A percentile compares a stretch with the other conserved stretches of the same genome.
phyloP scores from a whole-genome alignment of 352 stramenopile species.

The Peronospora destructor region DNA sequence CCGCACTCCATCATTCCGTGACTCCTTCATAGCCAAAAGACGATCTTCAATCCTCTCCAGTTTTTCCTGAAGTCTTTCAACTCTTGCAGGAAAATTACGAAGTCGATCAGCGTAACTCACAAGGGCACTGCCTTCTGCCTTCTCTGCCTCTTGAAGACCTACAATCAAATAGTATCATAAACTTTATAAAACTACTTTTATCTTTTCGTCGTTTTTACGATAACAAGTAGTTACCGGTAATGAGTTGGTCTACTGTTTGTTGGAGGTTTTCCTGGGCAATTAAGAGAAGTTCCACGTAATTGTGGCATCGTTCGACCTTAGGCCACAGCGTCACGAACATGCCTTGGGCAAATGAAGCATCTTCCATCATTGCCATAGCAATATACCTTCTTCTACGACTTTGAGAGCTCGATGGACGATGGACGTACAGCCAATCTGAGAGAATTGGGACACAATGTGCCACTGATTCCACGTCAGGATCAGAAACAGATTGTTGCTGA shows the following conservation, averaged over 20 bases:
- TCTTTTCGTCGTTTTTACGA: not conserved
- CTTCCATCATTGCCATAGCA: slow-evolving; percentile 18
- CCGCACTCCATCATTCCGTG: slow-evolving; percentile 28
- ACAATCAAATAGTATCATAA: not conserved
- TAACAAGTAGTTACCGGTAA: slow-evolving; percentile 32
- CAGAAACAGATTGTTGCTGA: not conserved
- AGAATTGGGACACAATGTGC: slow-evolving; percentile 8
- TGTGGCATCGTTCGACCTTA: slow-evolving; percentile 75
- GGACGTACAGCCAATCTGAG: not conserved
- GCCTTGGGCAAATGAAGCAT: slow-evolving; percentile 49
- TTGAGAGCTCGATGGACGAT: not conserved
- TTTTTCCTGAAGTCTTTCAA: slow-evolving; percentile 64
- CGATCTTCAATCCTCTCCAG: slow-evolving; percentile 60
- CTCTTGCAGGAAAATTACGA: slow-evolving; percentile 52
- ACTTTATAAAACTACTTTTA: not conserved
- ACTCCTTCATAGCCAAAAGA: slow-evolving; percentile 54
- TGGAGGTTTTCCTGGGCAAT: slow-evolving; percentile 68
- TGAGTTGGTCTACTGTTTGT: slow-evolving; percentile 51
- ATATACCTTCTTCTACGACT: not conserved
- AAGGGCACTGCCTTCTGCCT: slow-evolving; percentile 46
- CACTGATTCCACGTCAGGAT: slow-evolving; percentile 3
- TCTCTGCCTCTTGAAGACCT: slow-evolving; percentile 60
- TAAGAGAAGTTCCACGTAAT: slow-evolving; percentile 65
- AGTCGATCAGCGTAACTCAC: slow-evolving; percentile 70
- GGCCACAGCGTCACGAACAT: slow-evolving; percentile 81